Conservation (phyloP, 257 asterid species). For the Schizonepeta tenuifolia region DNA sequence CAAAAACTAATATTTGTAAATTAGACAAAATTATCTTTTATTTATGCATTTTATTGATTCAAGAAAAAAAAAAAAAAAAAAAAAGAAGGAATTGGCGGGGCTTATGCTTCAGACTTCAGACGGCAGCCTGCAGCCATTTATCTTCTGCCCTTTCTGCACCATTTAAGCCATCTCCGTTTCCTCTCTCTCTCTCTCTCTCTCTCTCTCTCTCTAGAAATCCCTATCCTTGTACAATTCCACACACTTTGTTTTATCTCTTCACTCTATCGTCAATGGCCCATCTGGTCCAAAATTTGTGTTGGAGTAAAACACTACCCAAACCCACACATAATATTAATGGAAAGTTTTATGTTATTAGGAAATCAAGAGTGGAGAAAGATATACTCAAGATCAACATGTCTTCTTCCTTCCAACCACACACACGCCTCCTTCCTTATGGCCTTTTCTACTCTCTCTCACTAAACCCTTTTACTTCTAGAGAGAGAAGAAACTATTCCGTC, state of each 20-base stretch:
- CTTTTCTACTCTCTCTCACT: slow-evolving; percentile 25
- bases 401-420: slow-evolving; percentile 52
- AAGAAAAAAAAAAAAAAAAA: no score
- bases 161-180: slow-evolving; percentile 27
- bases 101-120: background rate
- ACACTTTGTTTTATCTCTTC: slow-evolving; percentile 25
- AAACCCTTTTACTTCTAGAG: slow-evolving; percentile 10
- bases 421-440: slow-evolving; percentile 31
- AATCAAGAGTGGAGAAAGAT: slow-evolving; percentile 33
- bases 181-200: slow-evolving; percentile 17
- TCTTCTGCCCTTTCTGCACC: slow-evolving; percentile 36
- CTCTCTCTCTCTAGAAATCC: slow-evolving; percentile 27
- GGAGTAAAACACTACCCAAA: slow-evolving; percentile 26
- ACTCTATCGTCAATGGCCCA: slow-evolving; percentile 41
- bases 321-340: slow-evolving; percentile 37
- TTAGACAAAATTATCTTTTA: no score
- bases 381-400: slow-evolving; percentile 34
- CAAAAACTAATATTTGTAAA: no score
- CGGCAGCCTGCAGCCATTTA: slow-evolving; percentile 24
- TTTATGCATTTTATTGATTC: no score
- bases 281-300: slow-evolving; percentile 32
- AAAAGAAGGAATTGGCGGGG: no score
- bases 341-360: slow-evolving; percentile 20
- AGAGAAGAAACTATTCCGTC: background rate
- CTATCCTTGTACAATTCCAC: slow-evolving; percentile 32